Evolutionary conservation across 2,329 filamentous ascomycete species (phyloP), one percentile per base, ranked within the genome.

Genomic region (Xylaria sp.): DNA sequence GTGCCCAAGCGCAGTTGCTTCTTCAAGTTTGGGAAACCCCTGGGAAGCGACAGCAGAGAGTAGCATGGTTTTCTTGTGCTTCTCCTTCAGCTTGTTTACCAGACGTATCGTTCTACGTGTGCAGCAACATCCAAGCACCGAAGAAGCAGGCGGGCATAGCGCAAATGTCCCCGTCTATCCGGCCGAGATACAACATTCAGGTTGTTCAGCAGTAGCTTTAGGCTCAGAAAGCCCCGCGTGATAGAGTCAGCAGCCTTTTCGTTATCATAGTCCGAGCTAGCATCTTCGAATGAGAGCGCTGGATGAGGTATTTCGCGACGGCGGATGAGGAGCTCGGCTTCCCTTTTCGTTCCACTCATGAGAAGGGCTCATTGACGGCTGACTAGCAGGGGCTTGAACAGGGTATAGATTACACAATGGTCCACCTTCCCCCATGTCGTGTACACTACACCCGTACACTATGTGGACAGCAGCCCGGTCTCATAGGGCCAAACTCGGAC

Each of bases 401-500:
- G 76, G 76, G 74, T 71, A 70, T 57, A 51, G 42, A 66, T 72
- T 74, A 71, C 68, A 58, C 61, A 59, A 66, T 65, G 70, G 35
- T 71, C 74, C 73, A 75, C 72, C 40, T 71, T 70, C 69, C 70
- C 74, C 74, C 67, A 66, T 69, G 58, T 72, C 48, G 27, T 58
- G 61, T 58, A 57, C 55, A 50, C 61, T 57, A 48, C 47, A 54
- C 51, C 47, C 47, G 53, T 57, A 48, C 42, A 47, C 61, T 71
- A 73, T 76, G 72, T 75, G 71, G 70, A 63, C 72, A 70, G 73
- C 72, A 74, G 73, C 72, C 73, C 71, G 75, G 72, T 76, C 69
- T 77, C 75, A 78, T 78, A 78, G 75, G 77, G 74, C 73, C 73
- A 73, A 35, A 75, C 73, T 73, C 60, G 73, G 72, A 66, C 73